Evolutionary conservation across 768 basidiomycete genomes (phyloP).

Genomic region (Saitozyma podzolica): DNA sequence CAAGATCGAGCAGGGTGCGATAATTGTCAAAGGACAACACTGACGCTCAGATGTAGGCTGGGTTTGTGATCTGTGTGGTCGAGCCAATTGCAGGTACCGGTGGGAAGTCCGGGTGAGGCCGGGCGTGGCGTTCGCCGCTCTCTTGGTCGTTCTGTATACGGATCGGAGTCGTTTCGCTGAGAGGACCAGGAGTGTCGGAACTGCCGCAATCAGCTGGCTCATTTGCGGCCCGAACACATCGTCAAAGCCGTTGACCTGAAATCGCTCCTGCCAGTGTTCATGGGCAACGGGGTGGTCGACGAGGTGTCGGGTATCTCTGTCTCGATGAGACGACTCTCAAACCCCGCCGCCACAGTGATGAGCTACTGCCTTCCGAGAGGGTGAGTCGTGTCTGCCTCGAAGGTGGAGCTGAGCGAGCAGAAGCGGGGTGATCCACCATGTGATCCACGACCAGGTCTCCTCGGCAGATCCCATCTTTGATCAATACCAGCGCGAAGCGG

Average conservation of each 20-base stretch:
- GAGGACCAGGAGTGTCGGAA: constrained; percentile 17
- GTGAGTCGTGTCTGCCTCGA: neutral
- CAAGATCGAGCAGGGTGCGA: no score
- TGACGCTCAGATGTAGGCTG: constrained; percentile 19
- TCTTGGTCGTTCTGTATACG: no score
- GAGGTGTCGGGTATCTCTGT: neutral
- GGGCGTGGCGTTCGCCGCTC: neutral
- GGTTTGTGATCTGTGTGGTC: constrained; percentile 36
- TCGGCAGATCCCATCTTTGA: constrained; percentile 23
- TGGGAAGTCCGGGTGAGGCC: constrained; percentile 39
- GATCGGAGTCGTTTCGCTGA: neutral
- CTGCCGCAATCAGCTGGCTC: constrained; percentile 19
- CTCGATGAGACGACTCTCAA: neutral
- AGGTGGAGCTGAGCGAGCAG: neutral
- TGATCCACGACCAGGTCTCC: constrained; percentile 6
- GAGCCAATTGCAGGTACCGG: constrained; percentile 39
- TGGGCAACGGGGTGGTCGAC: constrained; percentile 16
- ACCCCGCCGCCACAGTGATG: neutral
- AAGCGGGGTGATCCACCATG: constrained; percentile 25
- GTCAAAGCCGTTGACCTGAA: neutral
- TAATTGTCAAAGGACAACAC: no score
- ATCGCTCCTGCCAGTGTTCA: constrained; percentile 3
- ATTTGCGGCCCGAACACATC: constrained; percentile 4
- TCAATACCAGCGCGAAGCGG: constrained; percentile 28
- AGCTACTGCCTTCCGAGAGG: constrained; percentile 5